A percentile compares a stretch with the other conserved stretches of the same genome.
These are phyloP conservation scores for Termitomyces titanicus DNA, from an alignment of 768 basidiomycete genomes.

Conservation along the genomic window DNA sequence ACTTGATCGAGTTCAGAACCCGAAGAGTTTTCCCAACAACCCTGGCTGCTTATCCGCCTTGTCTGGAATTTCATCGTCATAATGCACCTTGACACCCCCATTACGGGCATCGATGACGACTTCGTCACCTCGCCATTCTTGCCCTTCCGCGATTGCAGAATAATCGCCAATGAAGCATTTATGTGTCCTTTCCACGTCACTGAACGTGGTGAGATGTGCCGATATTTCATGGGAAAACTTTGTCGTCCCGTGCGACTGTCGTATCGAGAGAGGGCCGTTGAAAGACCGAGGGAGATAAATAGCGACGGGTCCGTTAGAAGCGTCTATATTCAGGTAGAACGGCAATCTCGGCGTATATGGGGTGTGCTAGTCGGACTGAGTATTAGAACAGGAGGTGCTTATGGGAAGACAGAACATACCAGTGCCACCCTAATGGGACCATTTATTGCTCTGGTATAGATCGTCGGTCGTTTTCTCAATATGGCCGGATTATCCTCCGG, in stretches of 20 bases:
- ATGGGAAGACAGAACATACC: conserved; percentile 13
- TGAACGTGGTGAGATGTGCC: conserved; percentile 24
- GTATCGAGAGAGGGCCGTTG: conserved; percentile 29
- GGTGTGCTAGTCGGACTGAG: conserved; percentile 15
- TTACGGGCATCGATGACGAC: conserved; percentile 28
- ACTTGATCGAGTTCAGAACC: conserved; percentile 12
- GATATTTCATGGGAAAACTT: conserved; percentile 27
- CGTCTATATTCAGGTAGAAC: conserved; percentile 17
- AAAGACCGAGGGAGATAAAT: conserved; percentile 39
- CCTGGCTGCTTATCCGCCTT: conserved; percentile 9
- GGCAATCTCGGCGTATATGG: conserved; percentile 17
- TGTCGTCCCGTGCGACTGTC: conserved; percentile 22
- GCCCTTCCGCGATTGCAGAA: conserved; percentile 13
- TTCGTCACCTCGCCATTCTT: conserved; percentile 34
- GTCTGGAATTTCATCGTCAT: conserved; percentile 28
- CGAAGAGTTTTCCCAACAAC: conserved; percentile 24
- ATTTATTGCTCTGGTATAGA: conserved; percentile 22
- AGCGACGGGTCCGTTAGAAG: conserved; percentile 27
- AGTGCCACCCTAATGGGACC: conserved; percentile 22
- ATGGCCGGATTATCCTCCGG: background rate
- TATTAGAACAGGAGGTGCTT: background rate
- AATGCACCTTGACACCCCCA: conserved; percentile 31
- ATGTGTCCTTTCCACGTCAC: conserved; percentile 25
- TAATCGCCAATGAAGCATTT: conserved; percentile 36
- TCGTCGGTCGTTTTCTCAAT: conserved; percentile 9